Evolutionary conservation across 306 rosid species (phyloP).

Genomic region (Corylus americana): DNA sequence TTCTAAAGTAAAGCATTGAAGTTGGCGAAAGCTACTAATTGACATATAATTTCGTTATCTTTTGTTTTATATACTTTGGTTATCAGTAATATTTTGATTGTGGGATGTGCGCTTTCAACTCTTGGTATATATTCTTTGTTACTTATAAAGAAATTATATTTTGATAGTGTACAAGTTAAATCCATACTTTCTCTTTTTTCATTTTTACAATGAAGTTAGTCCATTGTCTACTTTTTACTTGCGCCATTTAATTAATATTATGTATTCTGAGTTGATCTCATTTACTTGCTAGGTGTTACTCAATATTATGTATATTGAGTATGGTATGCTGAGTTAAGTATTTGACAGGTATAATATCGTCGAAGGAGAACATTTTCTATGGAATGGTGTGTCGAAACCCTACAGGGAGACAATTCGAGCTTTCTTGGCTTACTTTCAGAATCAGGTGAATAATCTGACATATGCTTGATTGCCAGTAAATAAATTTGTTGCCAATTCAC

Average conservation of each 20-base stretch:
- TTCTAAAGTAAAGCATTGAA: not conserved
- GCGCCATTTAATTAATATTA: not conserved
- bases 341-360: slow-evolving; percentile 78
- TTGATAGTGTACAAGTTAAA: not conserved
- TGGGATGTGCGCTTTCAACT: not conserved
- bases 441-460: slow-evolving; percentile 56
- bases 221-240: not conserved
- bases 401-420: slow-evolving; percentile 96
- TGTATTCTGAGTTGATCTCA: slow-evolving; percentile 7
- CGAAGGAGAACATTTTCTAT: slow-evolving; percentile 81
- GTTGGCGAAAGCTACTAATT: not conserved
- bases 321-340: slow-evolving; percentile 29
- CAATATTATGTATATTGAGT: slow-evolving; percentile 22
- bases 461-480: not conserved
- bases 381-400: slow-evolving; percentile 86
- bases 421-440: slow-evolving; percentile 88
- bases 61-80: not conserved
- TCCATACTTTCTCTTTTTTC: not conserved
- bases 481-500: slow-evolving; percentile 10
- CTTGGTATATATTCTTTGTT: not conserved
- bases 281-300: slow-evolving; percentile 31
- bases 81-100: not conserved
- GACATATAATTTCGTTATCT: not conserved
- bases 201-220: not conserved
- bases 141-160: not conserved